Conservation (phyloP, 2,329 filamentous ascomycete genomes). For the Alternaria hordeiaustralica region DNA sequence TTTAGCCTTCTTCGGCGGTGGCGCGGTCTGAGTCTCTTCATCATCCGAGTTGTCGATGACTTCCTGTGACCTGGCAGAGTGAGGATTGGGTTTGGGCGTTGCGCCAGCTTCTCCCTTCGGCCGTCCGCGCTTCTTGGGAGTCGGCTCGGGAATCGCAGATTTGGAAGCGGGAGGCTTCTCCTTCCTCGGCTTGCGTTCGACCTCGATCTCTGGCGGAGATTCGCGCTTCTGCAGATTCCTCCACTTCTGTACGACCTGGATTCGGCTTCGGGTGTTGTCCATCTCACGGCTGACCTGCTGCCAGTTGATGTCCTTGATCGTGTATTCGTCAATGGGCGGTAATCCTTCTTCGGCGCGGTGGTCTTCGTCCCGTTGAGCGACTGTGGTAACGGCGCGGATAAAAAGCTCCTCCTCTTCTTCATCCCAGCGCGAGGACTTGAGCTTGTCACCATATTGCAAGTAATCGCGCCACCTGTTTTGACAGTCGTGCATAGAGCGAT, state of each 20-base stretch:
- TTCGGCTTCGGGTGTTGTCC: conserved; percentile 65
- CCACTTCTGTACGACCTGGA: conserved; percentile 75
- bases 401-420: conserved; percentile 65
- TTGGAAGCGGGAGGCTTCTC: background rate
- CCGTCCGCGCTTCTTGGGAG: background rate
- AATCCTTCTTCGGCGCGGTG: conserved; percentile 21
- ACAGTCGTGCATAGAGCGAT: conserved; percentile 69
- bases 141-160: background rate
- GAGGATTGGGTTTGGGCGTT: background rate
- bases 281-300: conserved; percentile 67
- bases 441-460: conserved; percentile 63
- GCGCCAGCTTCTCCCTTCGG: background rate
- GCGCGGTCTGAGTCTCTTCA: background rate
- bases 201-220: conserved; percentile 11
- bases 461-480: conserved; percentile 75
- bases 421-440: conserved; percentile 64
- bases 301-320: conserved; percentile 70
- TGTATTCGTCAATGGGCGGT: conserved; percentile 44
- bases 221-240: conserved; percentile 41
- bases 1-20: background rate
- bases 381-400: conserved; percentile 59
- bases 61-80: background rate
- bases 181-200: conserved; percentile 19
- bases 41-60: background rate
- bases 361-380: conserved; percentile 57